Base-by-base conservation (phyloP, 1,284 basidiomycete genomes). In the Baeospora myosura region DNA sequence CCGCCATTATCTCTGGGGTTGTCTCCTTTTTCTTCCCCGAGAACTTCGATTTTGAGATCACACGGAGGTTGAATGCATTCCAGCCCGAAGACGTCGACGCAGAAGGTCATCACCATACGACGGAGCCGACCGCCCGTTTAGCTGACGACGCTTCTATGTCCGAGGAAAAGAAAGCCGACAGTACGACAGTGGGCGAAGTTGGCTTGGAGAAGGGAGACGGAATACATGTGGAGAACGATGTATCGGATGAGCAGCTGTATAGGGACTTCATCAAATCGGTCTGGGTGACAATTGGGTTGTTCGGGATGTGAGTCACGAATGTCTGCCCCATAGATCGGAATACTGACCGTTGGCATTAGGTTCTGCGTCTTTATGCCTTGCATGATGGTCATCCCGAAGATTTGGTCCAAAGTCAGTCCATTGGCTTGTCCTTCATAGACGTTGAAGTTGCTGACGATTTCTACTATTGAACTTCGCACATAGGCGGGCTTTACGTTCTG, bases 41-140 rank as follows among this genome's bases (percentile, higher is more conserved):
- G 6, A 46, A 56, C 16, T 56, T 56, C 20, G 54, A 56, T 38
- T 56, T 50, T 24, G 46, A 50, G 23, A 26, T 45, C 14, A 50
- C 49, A 1, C 40, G 49, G n/a, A 40, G 47, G 29, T 41, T 38
- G 42, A 49, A 49, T 28, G 48, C 45, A 5, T 49, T 49, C 28
- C 46, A 45, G 25, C 43, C 43, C 3, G 42, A 47, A 29, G 48
- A 40, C 31, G 30, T 36, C 11, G 38, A 41, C 18, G 41, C 44
- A 7, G 33, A 30, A 20, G 41, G n/a, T 16, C 23, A 21, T 7
- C 38, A 43, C 8, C 26, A 38, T 32, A 25, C 37, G 12, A 32
- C 35, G 1, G 26, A 41, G 18, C 31, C 25, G 6, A 11, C 5
- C 11, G 14, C 25, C 17, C n/a, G n/a, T n/a, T n/a, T n/a, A n/a